A percentile compares a stretch with the other conserved stretches of the same genome.
Conservation (phyloP, 2,329 filamentous ascomycete species). For the Clonostachys rosea region DNA sequence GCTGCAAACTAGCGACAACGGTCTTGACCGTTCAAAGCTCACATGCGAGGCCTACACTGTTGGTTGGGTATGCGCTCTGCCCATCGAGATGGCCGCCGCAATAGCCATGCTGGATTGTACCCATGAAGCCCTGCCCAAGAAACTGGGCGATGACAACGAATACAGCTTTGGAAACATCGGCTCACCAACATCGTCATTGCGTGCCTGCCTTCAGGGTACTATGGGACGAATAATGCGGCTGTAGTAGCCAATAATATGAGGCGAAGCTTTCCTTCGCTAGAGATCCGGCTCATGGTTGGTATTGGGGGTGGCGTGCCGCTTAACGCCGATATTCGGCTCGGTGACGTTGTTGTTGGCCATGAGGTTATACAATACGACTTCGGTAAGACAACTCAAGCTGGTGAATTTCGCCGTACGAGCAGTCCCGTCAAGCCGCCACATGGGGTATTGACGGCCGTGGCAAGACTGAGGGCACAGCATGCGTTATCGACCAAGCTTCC, state of each 20-base stretch:
- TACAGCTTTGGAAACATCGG: conserved; percentile 17
- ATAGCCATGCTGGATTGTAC: conserved; percentile 14
- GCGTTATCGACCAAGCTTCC: neutral
- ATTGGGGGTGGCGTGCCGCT: conserved; percentile 12
- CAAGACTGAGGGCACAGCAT: neutral
- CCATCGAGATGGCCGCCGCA: conserved; percentile 14
- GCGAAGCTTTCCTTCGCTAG: conserved; percentile 19
- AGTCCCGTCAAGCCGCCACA: neutral
- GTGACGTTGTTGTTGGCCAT: conserved; percentile 22
- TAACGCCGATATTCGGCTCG: conserved; percentile 25
- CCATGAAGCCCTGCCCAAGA: conserved; percentile 2
- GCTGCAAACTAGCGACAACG: no score
- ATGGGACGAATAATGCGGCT: conserved; percentile 20
- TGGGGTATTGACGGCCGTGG: neutral
- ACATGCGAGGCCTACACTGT: conserved; percentile 8
- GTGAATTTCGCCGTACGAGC: neutral
- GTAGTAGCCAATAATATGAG: conserved; percentile 21
- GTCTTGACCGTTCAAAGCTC: conserved; percentile 17
- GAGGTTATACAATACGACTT: conserved; percentile 5
- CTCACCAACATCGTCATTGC: conserved; percentile 20
- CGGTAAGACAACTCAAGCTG: neutral
- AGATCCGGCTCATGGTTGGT: conserved; percentile 11
- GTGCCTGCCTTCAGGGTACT: conserved; percentile 13
- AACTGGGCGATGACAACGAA: conserved; percentile 9
- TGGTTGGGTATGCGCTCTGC: conserved; percentile 15